phyloP scores from a whole-genome alignment of 2,329 filamentous ascomycete species.

The Lizonia empirigonia region DNA sequence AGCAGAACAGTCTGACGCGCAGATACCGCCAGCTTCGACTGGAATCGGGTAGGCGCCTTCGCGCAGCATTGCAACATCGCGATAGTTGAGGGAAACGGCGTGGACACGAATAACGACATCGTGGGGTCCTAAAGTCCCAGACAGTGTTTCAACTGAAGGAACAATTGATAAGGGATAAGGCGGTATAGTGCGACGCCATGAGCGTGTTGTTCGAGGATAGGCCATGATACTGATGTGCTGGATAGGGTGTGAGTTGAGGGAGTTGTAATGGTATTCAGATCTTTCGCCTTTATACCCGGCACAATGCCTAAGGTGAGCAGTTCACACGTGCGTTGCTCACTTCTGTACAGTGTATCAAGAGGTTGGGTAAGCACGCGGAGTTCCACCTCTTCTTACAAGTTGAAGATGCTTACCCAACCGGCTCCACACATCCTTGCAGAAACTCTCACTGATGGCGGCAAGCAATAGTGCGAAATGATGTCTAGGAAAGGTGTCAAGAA shows the following conservation, averaged over 20 bases:
- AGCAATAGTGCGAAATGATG: no score
- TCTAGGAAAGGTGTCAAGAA: no score
- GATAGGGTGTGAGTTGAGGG: no score
- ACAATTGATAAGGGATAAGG: slow-evolving; percentile 16
- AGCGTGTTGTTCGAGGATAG: slow-evolving; percentile 21
- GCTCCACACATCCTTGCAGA: no score
- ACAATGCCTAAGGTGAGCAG: no score
- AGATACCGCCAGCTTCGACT: slow-evolving; percentile 21
- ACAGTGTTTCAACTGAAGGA: slow-evolving; percentile 20
- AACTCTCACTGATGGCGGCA: no score
- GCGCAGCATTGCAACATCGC: slow-evolving; percentile 34
- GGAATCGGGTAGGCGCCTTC: slow-evolving; percentile 23
- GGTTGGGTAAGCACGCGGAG: neutral
- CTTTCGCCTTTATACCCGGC: no score
- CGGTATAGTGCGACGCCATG: slow-evolving; percentile 26
- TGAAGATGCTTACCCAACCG: neutral
- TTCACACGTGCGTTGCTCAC: no score
- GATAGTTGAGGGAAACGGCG: slow-evolving; percentile 37
- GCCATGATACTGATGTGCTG: no score
- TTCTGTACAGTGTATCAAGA: neutral
- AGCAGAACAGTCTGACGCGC: slow-evolving; percentile 33
- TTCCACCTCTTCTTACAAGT: neutral
- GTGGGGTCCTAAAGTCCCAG: slow-evolving; percentile 15
- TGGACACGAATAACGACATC: slow-evolving; percentile 35
- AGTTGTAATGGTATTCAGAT: no score